phyloP scores from a whole-genome alignment of 2,329 filamentous ascomycete species.

The Coccinonectria pachysandricola region DNA sequence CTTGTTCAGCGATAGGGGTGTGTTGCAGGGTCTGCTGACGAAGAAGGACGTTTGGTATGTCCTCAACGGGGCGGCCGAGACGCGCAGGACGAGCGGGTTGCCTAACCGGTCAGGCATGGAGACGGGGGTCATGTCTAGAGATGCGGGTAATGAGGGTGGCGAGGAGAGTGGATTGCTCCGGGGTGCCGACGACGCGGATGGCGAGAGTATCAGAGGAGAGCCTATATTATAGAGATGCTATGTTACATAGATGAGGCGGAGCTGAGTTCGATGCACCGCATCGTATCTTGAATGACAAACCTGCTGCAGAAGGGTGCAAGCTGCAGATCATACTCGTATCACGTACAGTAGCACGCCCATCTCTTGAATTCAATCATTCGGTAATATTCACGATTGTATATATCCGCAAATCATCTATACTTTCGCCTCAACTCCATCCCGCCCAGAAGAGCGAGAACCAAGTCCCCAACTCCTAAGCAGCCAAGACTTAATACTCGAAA shows the following conservation, averaged over 20 bases:
- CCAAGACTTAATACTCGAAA: slow-evolving; percentile 95
- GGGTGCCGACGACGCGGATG: slow-evolving; percentile 24
- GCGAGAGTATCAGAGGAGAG: slow-evolving; percentile 18
- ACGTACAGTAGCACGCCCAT: too few species aligned
- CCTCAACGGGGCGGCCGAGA: slow-evolving; percentile 65
- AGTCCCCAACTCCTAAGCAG: too few species aligned
- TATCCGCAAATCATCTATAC: too few species aligned
- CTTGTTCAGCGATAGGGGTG: slow-evolving; percentile 73
- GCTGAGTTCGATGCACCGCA: too few species aligned
- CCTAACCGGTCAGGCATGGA: slow-evolving; percentile 14
- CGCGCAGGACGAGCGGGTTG: slow-evolving; percentile 31
- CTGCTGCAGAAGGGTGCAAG: too few species aligned
- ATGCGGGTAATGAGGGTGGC: slow-evolving; percentile 21
- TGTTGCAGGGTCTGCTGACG: slow-evolving; percentile 75
- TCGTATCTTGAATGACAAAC: too few species aligned
- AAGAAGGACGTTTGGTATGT: slow-evolving; percentile 98
- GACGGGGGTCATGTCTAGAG: slow-evolving; percentile 25
- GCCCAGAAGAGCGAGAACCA: not conserved
- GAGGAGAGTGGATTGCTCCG: slow-evolving; percentile 35
- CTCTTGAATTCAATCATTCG: too few species aligned
- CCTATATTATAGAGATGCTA: slow-evolving; percentile 15
- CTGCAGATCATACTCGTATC: too few species aligned
- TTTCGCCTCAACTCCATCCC: slow-evolving; percentile 1
- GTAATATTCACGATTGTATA: too few species aligned
- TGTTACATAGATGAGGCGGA: too few species aligned